Percentiles rank a stretch among this genome's conserved stretches.
Evolutionary conservation across 352 stramenopile genomes (phyloP).

Genomic region (Globisporangium spinosum): DNA sequence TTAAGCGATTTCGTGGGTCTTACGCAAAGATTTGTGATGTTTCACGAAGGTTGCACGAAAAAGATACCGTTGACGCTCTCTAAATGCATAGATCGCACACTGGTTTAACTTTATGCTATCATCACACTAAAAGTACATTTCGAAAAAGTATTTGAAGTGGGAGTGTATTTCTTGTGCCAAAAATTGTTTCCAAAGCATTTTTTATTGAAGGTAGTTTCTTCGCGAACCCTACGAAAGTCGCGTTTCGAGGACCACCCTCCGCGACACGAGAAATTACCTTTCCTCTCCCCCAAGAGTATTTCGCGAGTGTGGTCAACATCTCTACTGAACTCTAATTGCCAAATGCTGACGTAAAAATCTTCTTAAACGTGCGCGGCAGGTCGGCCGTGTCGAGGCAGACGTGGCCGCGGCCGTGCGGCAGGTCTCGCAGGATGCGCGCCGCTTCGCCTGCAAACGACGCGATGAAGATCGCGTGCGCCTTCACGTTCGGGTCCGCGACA

Average conservation of each 20-base stretch:
- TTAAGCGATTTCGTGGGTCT: not conserved
- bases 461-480: conserved; percentile 83
- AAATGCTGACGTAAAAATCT: conserved; percentile 76
- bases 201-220: not conserved
- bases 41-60: conserved; percentile 1
- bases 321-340: conserved; percentile 16
- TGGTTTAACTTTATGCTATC: not conserved
- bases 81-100: conserved; percentile 11
- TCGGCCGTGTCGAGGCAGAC: conserved; percentile 79
- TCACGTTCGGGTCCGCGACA: conserved; percentile 45
- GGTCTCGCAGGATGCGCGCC: conserved; percentile 46
- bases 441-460: conserved; percentile 84
- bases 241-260: no score
- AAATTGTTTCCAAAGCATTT: not conserved
- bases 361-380: conserved; percentile 78
- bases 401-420: conserved; percentile 69
- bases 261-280: no score
- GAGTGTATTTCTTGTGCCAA: not conserved
- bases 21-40: not conserved
- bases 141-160: not conserved
- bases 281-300: no score
- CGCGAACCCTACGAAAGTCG: no score
- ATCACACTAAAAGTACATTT: not conserved
- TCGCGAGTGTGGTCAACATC: no score
- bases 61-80: not conserved